Conservation (phyloP, 1,284 basidiomycete species). For the Boletus subluridellus region DNA sequence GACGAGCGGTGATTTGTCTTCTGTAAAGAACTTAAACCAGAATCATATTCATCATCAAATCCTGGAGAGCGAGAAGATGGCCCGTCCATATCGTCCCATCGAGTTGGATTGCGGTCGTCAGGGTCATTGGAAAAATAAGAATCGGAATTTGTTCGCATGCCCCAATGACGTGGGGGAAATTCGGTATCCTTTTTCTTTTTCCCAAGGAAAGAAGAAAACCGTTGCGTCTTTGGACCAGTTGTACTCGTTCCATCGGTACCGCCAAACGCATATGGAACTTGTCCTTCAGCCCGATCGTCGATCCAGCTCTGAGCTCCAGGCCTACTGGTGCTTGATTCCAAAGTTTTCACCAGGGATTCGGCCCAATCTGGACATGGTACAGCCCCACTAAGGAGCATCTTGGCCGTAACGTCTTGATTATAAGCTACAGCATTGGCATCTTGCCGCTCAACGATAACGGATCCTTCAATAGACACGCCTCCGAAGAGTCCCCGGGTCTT, state of each 20-base stretch:
- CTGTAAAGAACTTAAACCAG: slow-evolving; percentile 36
- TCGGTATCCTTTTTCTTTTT: slow-evolving; percentile 50
- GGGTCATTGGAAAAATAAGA: slow-evolving; percentile 51
- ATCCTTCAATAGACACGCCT: slow-evolving; percentile 85
- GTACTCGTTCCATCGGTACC: slow-evolving; percentile 29
- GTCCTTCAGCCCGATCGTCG: slow-evolving; percentile 44
- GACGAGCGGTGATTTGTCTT: slow-evolving; percentile 26
- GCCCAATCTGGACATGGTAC: slow-evolving; percentile 80
- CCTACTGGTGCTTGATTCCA: slow-evolving; percentile 70
- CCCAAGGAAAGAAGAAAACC: slow-evolving; percentile 39
- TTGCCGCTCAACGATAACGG: slow-evolving; percentile 89
- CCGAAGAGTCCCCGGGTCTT: slow-evolving; percentile 93
- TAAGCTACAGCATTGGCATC: slow-evolving; percentile 88
- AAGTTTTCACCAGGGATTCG: slow-evolving; percentile 62
- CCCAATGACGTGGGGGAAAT: slow-evolving; percentile 69
- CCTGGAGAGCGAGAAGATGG: slow-evolving; percentile 15
- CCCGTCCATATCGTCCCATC: slow-evolving; percentile 12
- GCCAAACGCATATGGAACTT: slow-evolving; percentile 56
- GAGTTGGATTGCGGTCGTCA: slow-evolving; percentile 17
- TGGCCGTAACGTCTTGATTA: slow-evolving; percentile 66
- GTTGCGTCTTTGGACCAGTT: slow-evolving; percentile 41
- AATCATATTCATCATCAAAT: slow-evolving; percentile 30
- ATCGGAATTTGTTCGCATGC: slow-evolving; percentile 44
- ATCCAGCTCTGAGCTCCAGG: slow-evolving; percentile 70
- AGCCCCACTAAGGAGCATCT: slow-evolving; percentile 75